A percentile compares a stretch with the other conserved stretches of the same genome.
These are phyloP conservation scores for Taphrina sp. DNA, from an alignment of 1,139 yeast species.

Conservation along the genomic window DNA sequence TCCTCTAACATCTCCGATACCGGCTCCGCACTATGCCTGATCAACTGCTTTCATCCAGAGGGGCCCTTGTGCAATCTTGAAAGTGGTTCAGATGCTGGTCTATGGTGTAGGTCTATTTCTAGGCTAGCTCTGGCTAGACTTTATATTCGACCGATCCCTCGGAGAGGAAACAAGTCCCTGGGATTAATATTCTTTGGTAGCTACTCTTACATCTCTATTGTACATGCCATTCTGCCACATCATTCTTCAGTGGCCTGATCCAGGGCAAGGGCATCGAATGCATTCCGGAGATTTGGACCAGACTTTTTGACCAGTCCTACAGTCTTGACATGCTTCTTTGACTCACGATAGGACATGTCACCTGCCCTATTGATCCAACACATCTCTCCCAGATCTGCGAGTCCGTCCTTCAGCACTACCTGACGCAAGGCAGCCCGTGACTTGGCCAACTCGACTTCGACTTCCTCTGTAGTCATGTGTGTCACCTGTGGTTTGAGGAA, in stretches of 20 bases:
- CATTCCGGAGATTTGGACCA: constrained; percentile 5
- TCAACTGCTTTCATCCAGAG: neutral
- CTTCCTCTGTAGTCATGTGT: constrained; percentile 26
- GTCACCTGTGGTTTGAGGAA: constrained; percentile 33
- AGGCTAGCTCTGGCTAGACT: too few species aligned
- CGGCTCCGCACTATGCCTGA: neutral
- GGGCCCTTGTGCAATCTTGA: neutral
- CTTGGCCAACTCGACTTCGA: constrained; percentile 35
- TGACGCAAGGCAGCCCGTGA: constrained; percentile 33
- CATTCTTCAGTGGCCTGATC: neutral
- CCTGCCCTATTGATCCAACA: constrained; percentile 38
- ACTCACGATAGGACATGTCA: constrained; percentile 36
- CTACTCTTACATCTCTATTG: too few species aligned
- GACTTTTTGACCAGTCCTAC: neutral
- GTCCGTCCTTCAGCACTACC: constrained; percentile 16
- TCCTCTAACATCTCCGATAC: too few species aligned
- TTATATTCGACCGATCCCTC: too few species aligned
- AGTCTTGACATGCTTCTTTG: neutral
- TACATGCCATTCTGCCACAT: too few species aligned
- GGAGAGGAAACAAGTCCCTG: too few species aligned
- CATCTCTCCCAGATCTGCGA: constrained; percentile 35
- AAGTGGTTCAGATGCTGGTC: neutral
- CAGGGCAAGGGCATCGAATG: constrained; percentile 14
- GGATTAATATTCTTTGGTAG: too few species aligned
- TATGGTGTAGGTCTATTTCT: neutral